Evolutionary conservation across 2,329 filamentous ascomycete genomes (phyloP).

Genomic region (Talaromyces sp.): DNA sequence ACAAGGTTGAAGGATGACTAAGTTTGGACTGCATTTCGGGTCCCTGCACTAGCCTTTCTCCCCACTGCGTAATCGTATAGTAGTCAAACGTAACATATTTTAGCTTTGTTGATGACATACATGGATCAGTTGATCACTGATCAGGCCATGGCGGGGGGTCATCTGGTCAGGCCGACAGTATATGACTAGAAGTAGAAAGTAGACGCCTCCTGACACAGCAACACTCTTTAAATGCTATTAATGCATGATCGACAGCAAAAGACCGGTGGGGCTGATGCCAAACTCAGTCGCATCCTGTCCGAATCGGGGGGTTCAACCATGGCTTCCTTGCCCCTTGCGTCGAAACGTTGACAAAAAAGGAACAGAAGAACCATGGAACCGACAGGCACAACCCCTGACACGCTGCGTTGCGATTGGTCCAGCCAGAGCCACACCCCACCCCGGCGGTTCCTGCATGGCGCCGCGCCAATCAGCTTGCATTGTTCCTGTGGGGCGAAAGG

Average conservation of each 20-base stretch:
- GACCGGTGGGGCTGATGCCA: too few species aligned
- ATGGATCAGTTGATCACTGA: not conserved
- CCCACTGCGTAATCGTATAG: not conserved
- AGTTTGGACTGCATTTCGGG: slow-evolving; percentile 1
- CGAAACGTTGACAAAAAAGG: not conserved
- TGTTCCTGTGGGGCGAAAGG: not conserved
- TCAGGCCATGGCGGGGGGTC: not conserved
- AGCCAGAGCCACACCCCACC: too few species aligned
- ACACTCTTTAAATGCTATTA: too few species aligned
- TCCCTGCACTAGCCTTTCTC: slow-evolving; percentile 6
- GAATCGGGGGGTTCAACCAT: not conserved
- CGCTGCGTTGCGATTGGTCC: not conserved
- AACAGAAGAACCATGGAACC: not conserved
- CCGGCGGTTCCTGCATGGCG: not conserved
- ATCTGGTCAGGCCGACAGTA: not conserved
- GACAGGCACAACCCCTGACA: not conserved
- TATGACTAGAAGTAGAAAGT: too few species aligned
- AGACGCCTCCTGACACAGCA: too few species aligned
- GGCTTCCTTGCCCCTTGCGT: not conserved
- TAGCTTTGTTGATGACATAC: too few species aligned
- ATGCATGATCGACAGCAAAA: not conserved
- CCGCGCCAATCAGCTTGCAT: not conserved
- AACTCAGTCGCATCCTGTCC: not conserved
- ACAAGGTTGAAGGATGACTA: not conserved
- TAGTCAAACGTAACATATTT: too few species aligned